Percentiles rank a stretch among this genome's conserved stretches.
Evolutionary conservation across 768 basidiomycete species (phyloP).

Genomic region (Hericium alpestre): DNA sequence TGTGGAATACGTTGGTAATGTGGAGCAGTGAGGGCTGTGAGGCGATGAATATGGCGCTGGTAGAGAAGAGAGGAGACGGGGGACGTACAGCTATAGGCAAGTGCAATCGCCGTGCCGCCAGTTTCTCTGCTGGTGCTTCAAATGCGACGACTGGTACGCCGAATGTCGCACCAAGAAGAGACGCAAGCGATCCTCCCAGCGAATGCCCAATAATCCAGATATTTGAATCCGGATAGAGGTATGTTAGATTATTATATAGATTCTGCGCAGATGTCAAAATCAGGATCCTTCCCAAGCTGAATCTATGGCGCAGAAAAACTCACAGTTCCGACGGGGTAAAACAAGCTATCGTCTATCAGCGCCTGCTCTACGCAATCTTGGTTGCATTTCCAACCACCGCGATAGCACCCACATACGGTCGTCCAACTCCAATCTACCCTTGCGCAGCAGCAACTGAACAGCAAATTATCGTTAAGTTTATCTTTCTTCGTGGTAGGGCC

Average conservation of each 20-base stretch:
- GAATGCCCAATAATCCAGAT: slow-evolving; percentile 87
- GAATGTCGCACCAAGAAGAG: slow-evolving; percentile 80
- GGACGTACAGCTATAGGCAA: slow-evolving; percentile 70
- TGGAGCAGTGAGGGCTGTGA: slow-evolving; percentile 58
- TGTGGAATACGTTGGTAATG: slow-evolving; percentile 85
- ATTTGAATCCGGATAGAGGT: slow-evolving; percentile 79
- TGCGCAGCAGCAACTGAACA: slow-evolving; percentile 95
- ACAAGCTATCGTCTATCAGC: slow-evolving; percentile 72
- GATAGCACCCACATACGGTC: slow-evolving; percentile 82
- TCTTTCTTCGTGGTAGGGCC: slow-evolving; percentile 83
- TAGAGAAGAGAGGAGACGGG: neutral
- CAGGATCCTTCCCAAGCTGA: neutral
- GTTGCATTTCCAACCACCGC: slow-evolving; percentile 66
- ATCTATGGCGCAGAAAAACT: slow-evolving; percentile 15
- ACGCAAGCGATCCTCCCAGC: slow-evolving; percentile 77
- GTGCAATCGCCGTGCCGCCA: slow-evolving; percentile 67
- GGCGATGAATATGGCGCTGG: neutral
- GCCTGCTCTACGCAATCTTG: slow-evolving; percentile 72
- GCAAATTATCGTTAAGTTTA: slow-evolving; percentile 89
- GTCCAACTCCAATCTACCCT: slow-evolving; percentile 91
- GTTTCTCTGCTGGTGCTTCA: slow-evolving; percentile 63
- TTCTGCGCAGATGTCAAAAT: slow-evolving; percentile 36
- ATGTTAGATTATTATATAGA: slow-evolving; percentile 84
- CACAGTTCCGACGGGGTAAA: slow-evolving; percentile 80
- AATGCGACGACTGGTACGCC: slow-evolving; percentile 89